Evolutionary conservation across 2,329 filamentous ascomycete species (phyloP).

Genomic region (Apiospora phragmitis): DNA sequence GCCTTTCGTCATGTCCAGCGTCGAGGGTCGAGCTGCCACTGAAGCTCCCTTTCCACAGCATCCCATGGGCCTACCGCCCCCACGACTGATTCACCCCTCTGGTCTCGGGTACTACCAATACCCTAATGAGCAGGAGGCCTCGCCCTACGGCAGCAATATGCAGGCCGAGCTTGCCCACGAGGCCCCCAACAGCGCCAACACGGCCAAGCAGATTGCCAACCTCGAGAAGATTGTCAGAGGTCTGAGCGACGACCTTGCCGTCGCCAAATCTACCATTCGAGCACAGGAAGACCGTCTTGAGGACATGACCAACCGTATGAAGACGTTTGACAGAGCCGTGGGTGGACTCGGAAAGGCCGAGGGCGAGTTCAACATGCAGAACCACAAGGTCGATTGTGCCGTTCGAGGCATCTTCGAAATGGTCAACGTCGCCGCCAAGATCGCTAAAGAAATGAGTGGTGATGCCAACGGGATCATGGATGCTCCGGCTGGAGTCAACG

Average conservation of each 20-base stretch:
- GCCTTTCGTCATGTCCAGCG: neutral
- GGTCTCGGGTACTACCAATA: neutral
- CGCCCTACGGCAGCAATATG: neutral
- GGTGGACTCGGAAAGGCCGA: neutral
- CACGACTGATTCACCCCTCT: neutral
- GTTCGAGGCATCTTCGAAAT: constrained; percentile 10
- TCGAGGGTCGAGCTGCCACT: neutral
- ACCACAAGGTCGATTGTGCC: neutral
- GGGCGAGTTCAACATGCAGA: constrained; percentile 1
- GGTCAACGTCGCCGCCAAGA: constrained; percentile 1
- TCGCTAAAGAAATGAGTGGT: constrained; percentile 2
- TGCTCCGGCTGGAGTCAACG: neutral
- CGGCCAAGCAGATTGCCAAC: neutral
- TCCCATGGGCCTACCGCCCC: neutral
- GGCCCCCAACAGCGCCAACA: neutral
- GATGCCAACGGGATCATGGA: neutral
- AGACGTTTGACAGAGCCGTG: neutral
- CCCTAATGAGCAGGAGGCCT: neutral
- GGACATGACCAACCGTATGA: constrained; percentile 7
- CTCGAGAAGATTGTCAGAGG: constrained; percentile 1
- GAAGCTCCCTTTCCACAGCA: neutral
- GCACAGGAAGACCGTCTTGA: constrained; percentile 12
- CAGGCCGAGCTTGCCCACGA: neutral
- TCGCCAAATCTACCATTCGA: constrained; percentile 2
- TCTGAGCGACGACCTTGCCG: constrained; percentile 12